Evolutionary conservation across 208 protist genomes (phyloP), one percentile per base, ranked within the genome.

Genomic region (Porcisia deanei): DNA sequence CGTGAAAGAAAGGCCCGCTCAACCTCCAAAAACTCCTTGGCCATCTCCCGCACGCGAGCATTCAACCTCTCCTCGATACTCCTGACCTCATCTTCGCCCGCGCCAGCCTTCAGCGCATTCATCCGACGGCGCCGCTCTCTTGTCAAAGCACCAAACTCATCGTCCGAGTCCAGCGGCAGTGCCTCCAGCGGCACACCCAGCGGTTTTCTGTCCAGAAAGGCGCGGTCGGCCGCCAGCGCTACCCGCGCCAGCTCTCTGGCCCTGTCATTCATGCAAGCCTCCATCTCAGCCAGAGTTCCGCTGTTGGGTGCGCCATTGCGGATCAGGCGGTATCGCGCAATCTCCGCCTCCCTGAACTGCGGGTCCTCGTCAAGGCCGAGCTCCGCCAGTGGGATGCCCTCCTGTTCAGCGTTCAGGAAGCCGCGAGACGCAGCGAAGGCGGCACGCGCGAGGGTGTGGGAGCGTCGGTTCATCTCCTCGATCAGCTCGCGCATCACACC

Each of bases 331-430:
- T 94, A 96, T 8, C 84, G 87, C 9, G 76, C 71, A 16, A 93
- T 90, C 65, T 96, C 92, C 7, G 85, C 84, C 54, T 88, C 79
- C 83, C 91, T 94, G 75, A 96, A 96, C 65, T 91, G 83, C 2
- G 83, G 86, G 64, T 96, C 92, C 73, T 89, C 86, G 80, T 94
- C 88, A 49, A 96, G 87, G 37, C 85, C 84, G 9, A 96, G 71
- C 74, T 93, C 85, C 45, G 69, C 73, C 47, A 96, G 79, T 34
- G 89, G 86, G 59, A 97, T 82, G 67, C 89, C 92, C 79, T 94
- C 88, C 5, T 85, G 84, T 49, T 94, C 93, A 41, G 76, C 82
- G 37, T 89, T 80, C 89, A 97, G 90, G 60, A 95, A 95, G 65
- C 54, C 82, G 58, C 93, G 93, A 43, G 69, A 71, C 78, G 88